phyloP scores from a whole-genome alignment of 2,329 filamentous ascomycete species.

The Microdochium bolleyi region DNA sequence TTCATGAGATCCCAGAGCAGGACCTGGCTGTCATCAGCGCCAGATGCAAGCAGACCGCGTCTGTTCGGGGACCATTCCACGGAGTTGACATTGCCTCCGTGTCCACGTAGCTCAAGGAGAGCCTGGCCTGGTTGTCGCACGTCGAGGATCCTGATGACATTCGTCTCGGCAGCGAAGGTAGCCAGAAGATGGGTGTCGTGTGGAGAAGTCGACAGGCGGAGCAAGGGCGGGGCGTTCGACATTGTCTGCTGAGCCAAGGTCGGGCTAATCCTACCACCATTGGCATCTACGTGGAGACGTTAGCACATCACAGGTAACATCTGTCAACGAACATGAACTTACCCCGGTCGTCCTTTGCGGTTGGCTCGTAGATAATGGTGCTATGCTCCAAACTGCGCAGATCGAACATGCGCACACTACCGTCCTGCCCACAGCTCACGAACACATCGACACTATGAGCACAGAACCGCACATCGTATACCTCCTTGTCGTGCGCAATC shows the following conservation, averaged over 20 bases:
- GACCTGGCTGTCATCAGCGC: conserved; percentile 85
- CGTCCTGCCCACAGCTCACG: conserved; percentile 94
- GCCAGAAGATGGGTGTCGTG: conserved; percentile 92
- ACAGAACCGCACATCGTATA: conserved; percentile 97
- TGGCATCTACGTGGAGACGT: conserved; percentile 32
- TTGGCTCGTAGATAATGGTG: conserved; percentile 98
- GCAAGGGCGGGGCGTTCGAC: conserved; percentile 66
- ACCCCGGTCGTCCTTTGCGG: conserved; percentile 74
- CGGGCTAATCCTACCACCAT: conserved; percentile 60
- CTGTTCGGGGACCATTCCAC: conserved; percentile 92
- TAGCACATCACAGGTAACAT: conserved; percentile 1
- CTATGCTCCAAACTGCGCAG: conserved; percentile 92
- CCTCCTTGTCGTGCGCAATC: conserved; percentile 98
- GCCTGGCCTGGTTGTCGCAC: conserved; percentile 95
- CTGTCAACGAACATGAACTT: conserved; percentile 13
- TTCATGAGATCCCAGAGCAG: conserved; percentile 91
- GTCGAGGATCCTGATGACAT: conserved; percentile 87
- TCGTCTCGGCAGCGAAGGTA: conserved; percentile 94
- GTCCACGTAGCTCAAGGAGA: conserved; percentile 84
- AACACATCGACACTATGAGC: conserved; percentile 98
- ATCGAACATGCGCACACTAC: conserved; percentile 98
- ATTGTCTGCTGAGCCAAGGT: conserved; percentile 72
- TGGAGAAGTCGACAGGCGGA: conserved; percentile 81
- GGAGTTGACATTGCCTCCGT: conserved; percentile 78
- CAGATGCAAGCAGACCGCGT: conserved; percentile 82